Evolutionary conservation across 2,329 filamentous ascomycete species (phyloP).

Genomic region (Diaporthe longicolla): DNA sequence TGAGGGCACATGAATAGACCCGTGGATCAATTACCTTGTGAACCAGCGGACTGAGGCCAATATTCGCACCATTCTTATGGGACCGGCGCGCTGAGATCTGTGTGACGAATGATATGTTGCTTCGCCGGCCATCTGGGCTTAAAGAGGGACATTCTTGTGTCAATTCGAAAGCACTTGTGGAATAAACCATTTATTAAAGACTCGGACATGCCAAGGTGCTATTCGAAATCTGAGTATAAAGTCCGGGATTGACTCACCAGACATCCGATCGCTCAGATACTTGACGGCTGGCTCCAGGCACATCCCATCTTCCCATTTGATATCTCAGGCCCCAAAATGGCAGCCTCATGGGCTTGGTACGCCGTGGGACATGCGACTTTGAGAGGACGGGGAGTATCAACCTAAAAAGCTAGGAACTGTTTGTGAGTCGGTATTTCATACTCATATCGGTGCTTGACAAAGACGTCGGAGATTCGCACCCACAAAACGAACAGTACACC

Average conservation of each 20-base stretch:
- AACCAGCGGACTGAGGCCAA: background rate
- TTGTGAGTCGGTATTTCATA: background rate
- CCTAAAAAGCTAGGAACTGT: background rate
- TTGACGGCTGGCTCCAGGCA: conserved; percentile 3
- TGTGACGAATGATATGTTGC: conserved; percentile 1
- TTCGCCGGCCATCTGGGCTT: background rate
- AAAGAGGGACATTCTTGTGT: background rate
- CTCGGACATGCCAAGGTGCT: too few relatives aligned
- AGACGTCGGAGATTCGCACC: too few relatives aligned
- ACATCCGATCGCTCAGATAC: conserved; percentile 6
- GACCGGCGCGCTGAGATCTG: conserved; percentile 7
- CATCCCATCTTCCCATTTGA: background rate
- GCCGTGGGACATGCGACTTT: conserved; percentile 5
- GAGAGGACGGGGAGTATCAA: background rate
- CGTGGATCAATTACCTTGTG: background rate
- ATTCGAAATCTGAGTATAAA: background rate
- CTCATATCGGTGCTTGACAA: background rate
- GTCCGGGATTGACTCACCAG: background rate
- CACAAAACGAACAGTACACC: too few relatives aligned
- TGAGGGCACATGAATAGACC: background rate
- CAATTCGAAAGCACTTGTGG: conserved; percentile 3
- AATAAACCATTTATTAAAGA: background rate
- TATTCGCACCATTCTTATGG: conserved; percentile 2
- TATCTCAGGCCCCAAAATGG: conserved; percentile 1
- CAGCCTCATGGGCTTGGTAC: background rate